Evolutionary conservation across 2,329 filamentous ascomycete genomes (phyloP).

Genomic region (Fusarium concolor): DNA sequence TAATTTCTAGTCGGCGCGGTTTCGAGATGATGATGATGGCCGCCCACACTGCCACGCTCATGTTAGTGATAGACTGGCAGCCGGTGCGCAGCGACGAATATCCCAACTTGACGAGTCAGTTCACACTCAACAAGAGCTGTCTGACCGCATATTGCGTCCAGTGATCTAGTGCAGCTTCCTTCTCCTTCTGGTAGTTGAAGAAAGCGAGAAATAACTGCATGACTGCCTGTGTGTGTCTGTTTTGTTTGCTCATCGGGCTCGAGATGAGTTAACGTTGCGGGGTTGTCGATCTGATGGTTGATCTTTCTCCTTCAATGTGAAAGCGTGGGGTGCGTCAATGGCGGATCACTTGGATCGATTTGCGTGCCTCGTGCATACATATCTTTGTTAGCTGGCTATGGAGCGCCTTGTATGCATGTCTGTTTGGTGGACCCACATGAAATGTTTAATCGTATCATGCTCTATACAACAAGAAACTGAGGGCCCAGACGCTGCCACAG

Average conservation of each 20-base stretch:
- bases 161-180: not conserved
- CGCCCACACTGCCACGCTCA: not conserved
- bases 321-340: conserved; percentile 38
- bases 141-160: not conserved
- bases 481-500: not conserved
- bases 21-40: conserved; percentile 1
- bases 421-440: not conserved
- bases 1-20: conserved; percentile 2
- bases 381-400: not conserved
- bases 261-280: conserved; percentile 34
- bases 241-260: not conserved
- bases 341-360: conserved; percentile 22
- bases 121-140: not conserved
- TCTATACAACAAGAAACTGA: not conserved
- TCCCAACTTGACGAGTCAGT: conserved; percentile 15
- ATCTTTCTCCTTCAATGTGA: conserved; percentile 29
- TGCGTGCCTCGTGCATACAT: conserved; percentile 4
- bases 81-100: not conserved
- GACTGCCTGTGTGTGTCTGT: not conserved
- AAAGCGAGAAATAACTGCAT: not conserved
- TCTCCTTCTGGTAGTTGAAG: not conserved
- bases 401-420: not conserved
- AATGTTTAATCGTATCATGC: not conserved
- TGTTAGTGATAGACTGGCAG: not conserved
- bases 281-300: conserved; percentile 44